A percentile compares a stretch with the other conserved stretches of the same genome.
Evolutionary conservation across 306 rosid species (phyloP).

Genomic region (Malus domestica): ASM211411v1 NC_041804.1:4109001-4109500

Average conservation of each 20-base stretch:
- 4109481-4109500: conserved; percentile 63
- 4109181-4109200: conserved; percentile 70
- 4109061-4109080: conserved; percentile 75
- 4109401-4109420: conserved; percentile 35
- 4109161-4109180: conserved; percentile 67
- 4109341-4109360: conserved; percentile 29
- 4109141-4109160: conserved; percentile 70
- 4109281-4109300: conserved; percentile 80
- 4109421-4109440: conserved; percentile 20
- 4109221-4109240: conserved; percentile 42
- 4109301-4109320: conserved; percentile 74
- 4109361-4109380: conserved; percentile 29
- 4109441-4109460: conserved; percentile 55
- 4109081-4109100: conserved; percentile 42
- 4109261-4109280: conserved; percentile 92
- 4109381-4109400: conserved; percentile 60
- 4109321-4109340: conserved; percentile 50
- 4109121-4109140: conserved; percentile 55
- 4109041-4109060: conserved; percentile 79
- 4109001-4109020: conserved; percentile 90
- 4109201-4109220: conserved; percentile 35
- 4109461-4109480: conserved; percentile 78
- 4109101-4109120: conserved; percentile 76
- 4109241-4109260: conserved; percentile 73
- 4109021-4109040: conserved; percentile 70